phyloP scores from a whole-genome alignment of 805 yeast species.

The Cyberlindnera americana region DNA sequence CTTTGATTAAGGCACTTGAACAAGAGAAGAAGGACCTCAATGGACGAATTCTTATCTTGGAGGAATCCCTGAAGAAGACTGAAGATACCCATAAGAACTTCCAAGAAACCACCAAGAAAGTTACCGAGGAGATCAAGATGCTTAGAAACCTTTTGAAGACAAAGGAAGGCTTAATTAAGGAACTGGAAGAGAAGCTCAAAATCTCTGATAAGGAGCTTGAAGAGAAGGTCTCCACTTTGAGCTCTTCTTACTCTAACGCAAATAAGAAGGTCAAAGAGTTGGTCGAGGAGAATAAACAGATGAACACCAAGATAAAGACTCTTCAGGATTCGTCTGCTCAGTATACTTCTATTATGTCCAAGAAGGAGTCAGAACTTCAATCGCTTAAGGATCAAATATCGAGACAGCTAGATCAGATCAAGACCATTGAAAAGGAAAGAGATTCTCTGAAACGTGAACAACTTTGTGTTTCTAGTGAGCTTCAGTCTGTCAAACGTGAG shows the following conservation, averaged over 20 bases:
- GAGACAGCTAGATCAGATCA: constrained; percentile 26
- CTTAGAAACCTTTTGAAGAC: constrained; percentile 27
- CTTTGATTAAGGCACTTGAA: constrained; percentile 20
- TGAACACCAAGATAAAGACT: constrained; percentile 37
- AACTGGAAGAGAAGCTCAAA: constrained; percentile 29
- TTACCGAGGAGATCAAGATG: constrained; percentile 30
- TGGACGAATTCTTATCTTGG: constrained; percentile 21
- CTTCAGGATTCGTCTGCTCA: constrained; percentile 36
- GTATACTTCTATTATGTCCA: constrained; percentile 32
- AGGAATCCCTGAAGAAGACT: constrained; percentile 14
- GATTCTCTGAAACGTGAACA: constrained; percentile 29
- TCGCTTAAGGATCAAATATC: constrained; percentile 27
- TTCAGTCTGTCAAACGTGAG: constrained; percentile 28
- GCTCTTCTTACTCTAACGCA: constrained; percentile 32
- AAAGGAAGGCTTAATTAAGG: constrained; percentile 34
- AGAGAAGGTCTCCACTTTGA: constrained; percentile 32
- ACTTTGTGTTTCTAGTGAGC: constrained; percentile 25
- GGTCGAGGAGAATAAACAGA: constrained; percentile 41
- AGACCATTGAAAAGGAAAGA: constrained; percentile 29
- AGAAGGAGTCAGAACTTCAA: constrained; percentile 35
- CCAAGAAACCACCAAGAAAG: constrained; percentile 13
- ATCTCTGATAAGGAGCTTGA: constrained; percentile 34
- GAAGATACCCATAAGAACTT: constrained; percentile 15
- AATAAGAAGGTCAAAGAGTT: constrained; percentile 36
- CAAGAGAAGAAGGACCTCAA: constrained; percentile 23